phyloP scores from a whole-genome alignment of 106 monocot genomes.

The Dactylorhiza incarnata region DNA sequence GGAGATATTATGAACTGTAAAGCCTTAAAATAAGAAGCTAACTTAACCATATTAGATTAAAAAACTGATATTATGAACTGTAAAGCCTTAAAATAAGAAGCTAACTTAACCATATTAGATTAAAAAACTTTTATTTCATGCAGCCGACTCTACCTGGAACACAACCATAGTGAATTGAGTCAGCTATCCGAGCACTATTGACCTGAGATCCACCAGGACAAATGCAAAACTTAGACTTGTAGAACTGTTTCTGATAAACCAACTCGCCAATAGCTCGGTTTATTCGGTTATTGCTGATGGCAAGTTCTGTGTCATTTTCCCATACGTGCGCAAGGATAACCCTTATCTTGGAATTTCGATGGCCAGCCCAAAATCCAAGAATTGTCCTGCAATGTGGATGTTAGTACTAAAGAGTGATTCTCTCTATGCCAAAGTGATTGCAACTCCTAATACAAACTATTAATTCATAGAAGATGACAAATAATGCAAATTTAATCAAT shows the following conservation, averaged over 20 bases:
- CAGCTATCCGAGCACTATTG: slow-evolving; percentile 89
- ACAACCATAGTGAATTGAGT: slow-evolving; percentile 96
- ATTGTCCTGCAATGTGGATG: slow-evolving; percentile 49
- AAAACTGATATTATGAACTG: background rate
- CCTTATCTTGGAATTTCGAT: slow-evolving; percentile 95
- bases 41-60: background rate
- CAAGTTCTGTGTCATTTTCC: slow-evolving; percentile 98
- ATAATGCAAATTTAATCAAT: background rate
- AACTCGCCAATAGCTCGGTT: slow-evolving; percentile 77
- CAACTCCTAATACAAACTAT: background rate
- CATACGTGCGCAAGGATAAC: slow-evolving; percentile 86
- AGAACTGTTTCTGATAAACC: slow-evolving; percentile 87
- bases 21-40: background rate
- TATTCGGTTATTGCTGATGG: slow-evolving; percentile 93
- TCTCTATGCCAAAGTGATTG: background rate
- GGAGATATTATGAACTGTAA: background rate
- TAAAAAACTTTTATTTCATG: slow-evolving; percentile 1
- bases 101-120: background rate
- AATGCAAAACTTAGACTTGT: slow-evolving; percentile 86
- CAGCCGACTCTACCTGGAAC: slow-evolving; percentile 54
- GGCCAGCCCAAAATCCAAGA: slow-evolving; percentile 98
- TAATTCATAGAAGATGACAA: background rate
- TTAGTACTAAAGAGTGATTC: background rate
- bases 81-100: background rate
- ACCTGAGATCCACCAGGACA: slow-evolving; percentile 99